These are phyloP conservation scores for Colletotrichum sidae DNA, from an alignment of 2,329 filamentous ascomycete genomes.

Conservation along the genomic window DNA sequence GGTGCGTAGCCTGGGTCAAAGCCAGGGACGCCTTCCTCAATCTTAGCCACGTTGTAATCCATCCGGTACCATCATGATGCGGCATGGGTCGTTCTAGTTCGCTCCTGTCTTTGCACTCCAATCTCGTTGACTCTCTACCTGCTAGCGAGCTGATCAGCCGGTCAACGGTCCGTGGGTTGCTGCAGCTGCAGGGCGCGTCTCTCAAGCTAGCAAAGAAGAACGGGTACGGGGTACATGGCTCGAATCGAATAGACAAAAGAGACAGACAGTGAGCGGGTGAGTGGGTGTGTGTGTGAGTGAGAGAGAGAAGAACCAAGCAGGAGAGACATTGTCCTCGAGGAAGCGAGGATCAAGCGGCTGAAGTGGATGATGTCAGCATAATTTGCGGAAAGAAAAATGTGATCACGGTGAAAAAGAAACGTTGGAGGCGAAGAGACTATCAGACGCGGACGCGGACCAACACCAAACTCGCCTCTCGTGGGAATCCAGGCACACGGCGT, in stretches of 20 bases:
- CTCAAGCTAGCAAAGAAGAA: constrained; percentile 5
- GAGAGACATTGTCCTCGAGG: background rate
- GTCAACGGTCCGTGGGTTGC: constrained; percentile 27
- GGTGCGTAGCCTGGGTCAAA: constrained; percentile 33
- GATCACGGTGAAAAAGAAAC: constrained; percentile 11
- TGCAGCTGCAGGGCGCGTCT: constrained; percentile 7
- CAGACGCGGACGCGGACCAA: constrained; percentile 27
- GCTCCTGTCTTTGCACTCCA: constrained; percentile 33
- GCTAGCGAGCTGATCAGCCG: constrained; percentile 13
- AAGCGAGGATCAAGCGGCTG: constrained; percentile 27
- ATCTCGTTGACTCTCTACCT: constrained; percentile 26
- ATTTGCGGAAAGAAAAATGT: constrained; percentile 24
- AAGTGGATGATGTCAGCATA: constrained; percentile 36
- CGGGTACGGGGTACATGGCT: too few relatives aligned
- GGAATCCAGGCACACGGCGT: constrained; percentile 4
- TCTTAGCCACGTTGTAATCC: constrained; percentile 36
- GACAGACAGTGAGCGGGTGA: background rate
- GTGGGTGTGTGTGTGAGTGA: background rate
- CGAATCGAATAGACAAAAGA: too few relatives aligned
- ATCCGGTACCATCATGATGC: constrained; percentile 30
- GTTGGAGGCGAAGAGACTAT: constrained; percentile 27
- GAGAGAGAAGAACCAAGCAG: background rate
- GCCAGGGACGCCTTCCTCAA: constrained; percentile 22
- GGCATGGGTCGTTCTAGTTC: constrained; percentile 24
- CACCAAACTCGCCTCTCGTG: constrained; percentile 4